Evolutionary conservation across 768 basidiomycete genomes (phyloP).

Genomic region (Boletus huronensis): DNA sequence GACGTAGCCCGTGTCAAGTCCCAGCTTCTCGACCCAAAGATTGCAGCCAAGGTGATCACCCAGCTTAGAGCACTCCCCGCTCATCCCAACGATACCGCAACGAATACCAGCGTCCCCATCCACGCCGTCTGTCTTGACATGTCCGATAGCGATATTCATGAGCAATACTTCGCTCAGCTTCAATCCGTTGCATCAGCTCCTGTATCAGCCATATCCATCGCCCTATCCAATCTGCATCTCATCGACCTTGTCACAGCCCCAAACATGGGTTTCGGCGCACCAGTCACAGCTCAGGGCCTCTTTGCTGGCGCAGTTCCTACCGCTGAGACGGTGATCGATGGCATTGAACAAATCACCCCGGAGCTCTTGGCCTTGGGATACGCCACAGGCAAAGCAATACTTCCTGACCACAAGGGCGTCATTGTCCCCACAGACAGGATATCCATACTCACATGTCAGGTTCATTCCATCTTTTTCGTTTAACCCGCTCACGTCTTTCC

Average conservation of each 20-base stretch:
- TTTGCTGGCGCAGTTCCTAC: constrained; percentile 76
- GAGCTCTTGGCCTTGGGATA: constrained; percentile 76
- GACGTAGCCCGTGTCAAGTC: constrained; percentile 64
- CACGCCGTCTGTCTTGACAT: constrained; percentile 73
- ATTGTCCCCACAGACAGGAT: constrained; percentile 75
- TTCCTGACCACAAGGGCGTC: constrained; percentile 66
- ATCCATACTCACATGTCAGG: constrained; percentile 75
- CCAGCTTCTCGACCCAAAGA: constrained; percentile 61
- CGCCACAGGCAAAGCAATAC: constrained; percentile 62
- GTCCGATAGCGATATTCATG: constrained; percentile 59
- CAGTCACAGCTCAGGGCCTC: constrained; percentile 63
- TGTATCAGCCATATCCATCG: constrained; percentile 44
- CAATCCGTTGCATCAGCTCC: constrained; percentile 47
- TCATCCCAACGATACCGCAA: constrained; percentile 8
- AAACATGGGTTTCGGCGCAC: constrained; percentile 69
- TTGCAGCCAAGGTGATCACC: constrained; percentile 68
- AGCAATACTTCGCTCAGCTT: constrained; percentile 55
- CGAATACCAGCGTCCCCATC: constrained; percentile 45
- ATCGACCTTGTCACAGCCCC: constrained; percentile 58
- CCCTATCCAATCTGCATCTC: constrained; percentile 59
- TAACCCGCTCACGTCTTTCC: constrained; percentile 4
- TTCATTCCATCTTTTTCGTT: neutral
- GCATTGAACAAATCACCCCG: constrained; percentile 68
- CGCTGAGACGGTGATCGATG: constrained; percentile 64
- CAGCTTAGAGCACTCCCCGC: constrained; percentile 61